Evolutionary conservation across 2,329 filamentous ascomycete species (phyloP).

Genomic region (Scedosporium minutisporum): DNA sequence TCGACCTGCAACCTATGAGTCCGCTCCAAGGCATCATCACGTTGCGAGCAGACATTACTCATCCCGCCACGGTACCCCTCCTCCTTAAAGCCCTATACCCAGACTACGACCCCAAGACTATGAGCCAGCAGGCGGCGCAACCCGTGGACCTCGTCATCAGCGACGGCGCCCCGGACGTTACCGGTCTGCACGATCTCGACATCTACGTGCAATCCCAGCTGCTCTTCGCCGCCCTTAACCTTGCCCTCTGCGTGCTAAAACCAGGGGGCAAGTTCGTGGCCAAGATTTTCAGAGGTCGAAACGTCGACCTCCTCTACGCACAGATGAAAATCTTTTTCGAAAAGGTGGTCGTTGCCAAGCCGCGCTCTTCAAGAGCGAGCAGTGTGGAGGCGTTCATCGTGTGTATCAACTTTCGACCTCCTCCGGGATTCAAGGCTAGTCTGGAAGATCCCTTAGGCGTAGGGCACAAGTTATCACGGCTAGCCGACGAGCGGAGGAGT

Average conservation of each 20-base stretch:
- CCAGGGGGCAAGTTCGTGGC: slow-evolving; percentile 95
- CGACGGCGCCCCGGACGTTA: slow-evolving; percentile 93
- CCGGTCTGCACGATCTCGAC: slow-evolving; percentile 90
- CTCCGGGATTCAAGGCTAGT: slow-evolving; percentile 64
- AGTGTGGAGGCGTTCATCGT: slow-evolving; percentile 96
- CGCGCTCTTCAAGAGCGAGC: slow-evolving; percentile 86
- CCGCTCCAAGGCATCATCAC: slow-evolving; percentile 87
- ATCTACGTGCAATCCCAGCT: slow-evolving; percentile 97
- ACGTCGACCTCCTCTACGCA: slow-evolving; percentile 91
- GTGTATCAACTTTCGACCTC: slow-evolving; percentile 79
- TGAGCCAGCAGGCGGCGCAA: slow-evolving; percentile 47
- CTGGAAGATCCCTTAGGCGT: slow-evolving; percentile 66
- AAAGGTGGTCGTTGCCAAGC: slow-evolving; percentile 83
- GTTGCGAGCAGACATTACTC: slow-evolving; percentile 90
- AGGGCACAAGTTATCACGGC: slow-evolving; percentile 41
- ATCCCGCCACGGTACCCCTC: slow-evolving; percentile 87
- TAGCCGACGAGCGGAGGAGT: slow-evolving; percentile 34
- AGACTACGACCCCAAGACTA: slow-evolving; percentile 39
- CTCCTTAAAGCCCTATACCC: slow-evolving; percentile 78
- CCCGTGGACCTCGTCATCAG: slow-evolving; percentile 90
- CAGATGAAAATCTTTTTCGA: slow-evolving; percentile 88
- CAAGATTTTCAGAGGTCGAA: slow-evolving; percentile 91
- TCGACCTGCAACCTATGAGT: slow-evolving; percentile 93
- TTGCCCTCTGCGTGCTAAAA: slow-evolving; percentile 83
- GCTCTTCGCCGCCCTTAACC: slow-evolving; percentile 85